phyloP scores from a whole-genome alignment of 139 green algal genomes.

The Diplosphaera chodatii region DNA sequence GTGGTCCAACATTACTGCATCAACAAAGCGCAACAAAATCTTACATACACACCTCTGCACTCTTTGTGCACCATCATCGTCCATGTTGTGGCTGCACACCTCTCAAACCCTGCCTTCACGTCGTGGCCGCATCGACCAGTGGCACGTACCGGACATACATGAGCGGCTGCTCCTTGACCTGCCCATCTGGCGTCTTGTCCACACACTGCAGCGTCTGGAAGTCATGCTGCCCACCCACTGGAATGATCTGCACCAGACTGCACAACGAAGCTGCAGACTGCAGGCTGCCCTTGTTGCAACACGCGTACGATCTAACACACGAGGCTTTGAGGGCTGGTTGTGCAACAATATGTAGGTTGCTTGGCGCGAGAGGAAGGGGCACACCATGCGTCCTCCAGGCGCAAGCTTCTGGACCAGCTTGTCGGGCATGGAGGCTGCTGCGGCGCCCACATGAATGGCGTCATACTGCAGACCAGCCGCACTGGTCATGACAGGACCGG shows the following conservation, averaged over 20 bases:
- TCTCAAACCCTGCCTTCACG: too few relatives aligned
- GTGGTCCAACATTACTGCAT: too few relatives aligned
- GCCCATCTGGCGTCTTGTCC: slow-evolving; percentile 16
- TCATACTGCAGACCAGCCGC: slow-evolving; percentile 52
- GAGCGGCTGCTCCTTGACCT: slow-evolving; percentile 13
- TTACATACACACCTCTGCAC: too few relatives aligned
- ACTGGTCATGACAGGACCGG: too few relatives aligned
- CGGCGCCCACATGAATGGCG: slow-evolving; percentile 93
- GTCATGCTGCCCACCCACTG: slow-evolving; percentile 8
- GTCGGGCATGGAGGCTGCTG: slow-evolving; percentile 65
- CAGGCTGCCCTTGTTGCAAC: too few relatives aligned
- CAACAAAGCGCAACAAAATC: too few relatives aligned
- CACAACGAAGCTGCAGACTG: too few relatives aligned
- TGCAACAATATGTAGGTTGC: too few relatives aligned
- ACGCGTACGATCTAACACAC: not conserved
- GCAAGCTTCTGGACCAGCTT: slow-evolving; percentile 56
- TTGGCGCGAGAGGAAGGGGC: not conserved
- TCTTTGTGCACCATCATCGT: too few relatives aligned
- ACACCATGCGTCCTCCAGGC: slow-evolving; percentile 41
- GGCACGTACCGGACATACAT: slow-evolving; percentile 67
- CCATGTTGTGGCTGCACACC: too few relatives aligned
- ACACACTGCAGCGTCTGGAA: slow-evolving; percentile 18
- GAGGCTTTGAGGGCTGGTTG: not conserved
- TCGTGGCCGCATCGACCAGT: too few relatives aligned
- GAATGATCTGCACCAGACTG: slow-evolving; percentile 3